Base-by-base conservation (phyloP, 768 basidiomycete species). In the Butyriboletus loyo region DNA sequence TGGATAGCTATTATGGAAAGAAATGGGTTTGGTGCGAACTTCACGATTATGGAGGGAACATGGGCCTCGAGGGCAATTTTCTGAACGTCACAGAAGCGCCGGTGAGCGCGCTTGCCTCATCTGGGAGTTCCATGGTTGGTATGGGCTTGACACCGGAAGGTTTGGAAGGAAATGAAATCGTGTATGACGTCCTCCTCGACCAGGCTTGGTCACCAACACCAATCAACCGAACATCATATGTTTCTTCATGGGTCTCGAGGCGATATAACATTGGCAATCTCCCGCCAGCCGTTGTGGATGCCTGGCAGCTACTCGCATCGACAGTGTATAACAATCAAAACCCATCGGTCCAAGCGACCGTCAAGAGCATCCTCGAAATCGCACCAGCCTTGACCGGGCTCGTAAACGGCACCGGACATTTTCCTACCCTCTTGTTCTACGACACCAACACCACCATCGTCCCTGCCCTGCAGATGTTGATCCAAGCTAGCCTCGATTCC, bases 391-490 rank as follows among this genome's bases (percentile, higher is more conserved):
- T 70, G 31, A 59, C 59, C 0, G 73, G 73, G 27, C 58, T 76
- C 15, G 66, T 67, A 1, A 68, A 71, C 46, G 63, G 60, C 21
- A 66, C 66, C 3, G 70, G 67, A 13, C 66, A 63, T 42, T 68
- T 68, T 21, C 66, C 72, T 0, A 74, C 73, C 17, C 35, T 61
- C 22, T 47, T 75, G 7, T 67, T 68, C 28, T 75, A 76, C 34
- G 66, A 75, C 52, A 73, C 73, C 1, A 61, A 72, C 59, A 60
- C 63, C 1, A 88, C 89, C 6, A 79, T 95, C 38, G 81, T 91
- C 11, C 87, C 92, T 1, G 84, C 92, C 0, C 72, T 96, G 32
- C 79, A 83, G 49, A 92, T 90, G 3, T 71, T 98, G 2, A 72
- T 78, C 5, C 75, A 69, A 31, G 60, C 65, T 46, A 43, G 64